Conservation (phyloP, 805 yeast species). For the Wickerhamomyces subpelliculosus region DNA sequence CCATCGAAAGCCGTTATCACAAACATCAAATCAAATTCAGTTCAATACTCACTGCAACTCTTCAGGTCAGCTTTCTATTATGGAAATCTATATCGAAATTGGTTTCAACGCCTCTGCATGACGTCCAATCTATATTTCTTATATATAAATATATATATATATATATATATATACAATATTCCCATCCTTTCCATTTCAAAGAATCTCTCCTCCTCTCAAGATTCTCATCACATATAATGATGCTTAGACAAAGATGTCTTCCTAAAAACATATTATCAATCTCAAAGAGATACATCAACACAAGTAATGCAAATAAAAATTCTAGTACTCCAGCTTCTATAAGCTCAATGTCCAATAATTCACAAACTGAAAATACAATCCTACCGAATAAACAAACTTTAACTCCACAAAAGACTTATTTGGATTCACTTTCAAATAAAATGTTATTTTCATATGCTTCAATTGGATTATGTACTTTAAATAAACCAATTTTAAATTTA, state of each 20-base stretch:
- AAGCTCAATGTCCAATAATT: neutral
- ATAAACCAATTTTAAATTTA: constrained; percentile 51
- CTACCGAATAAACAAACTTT: constrained; percentile 13
- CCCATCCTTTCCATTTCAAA: no score
- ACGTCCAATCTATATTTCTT: no score
- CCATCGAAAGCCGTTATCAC: no score
- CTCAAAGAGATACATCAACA: neutral
- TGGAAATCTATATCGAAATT: no score
- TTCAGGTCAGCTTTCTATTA: no score
- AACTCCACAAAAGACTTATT: constrained; percentile 24
- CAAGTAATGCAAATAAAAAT: neutral
- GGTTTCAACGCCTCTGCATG: no score
- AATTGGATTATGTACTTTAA: constrained; percentile 64
- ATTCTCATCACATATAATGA: no score
- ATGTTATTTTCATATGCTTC: constrained; percentile 60
- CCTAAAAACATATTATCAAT: neutral
- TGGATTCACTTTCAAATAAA: constrained; percentile 43
- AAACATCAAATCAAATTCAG: no score
- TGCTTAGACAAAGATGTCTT: neutral
- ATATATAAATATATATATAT: no score
- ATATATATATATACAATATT: no score
- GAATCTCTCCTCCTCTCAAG: neutral
- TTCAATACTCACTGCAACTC: no score
- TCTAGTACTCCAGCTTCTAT: neutral
- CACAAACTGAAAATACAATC: neutral